Percentiles rank a stretch among this genome's conserved stretches.
These are phyloP conservation scores for Amphirosellinia nigrospora DNA, from an alignment of 495 filamentous ascomycete genomes.

Conservation along the genomic window DNA sequence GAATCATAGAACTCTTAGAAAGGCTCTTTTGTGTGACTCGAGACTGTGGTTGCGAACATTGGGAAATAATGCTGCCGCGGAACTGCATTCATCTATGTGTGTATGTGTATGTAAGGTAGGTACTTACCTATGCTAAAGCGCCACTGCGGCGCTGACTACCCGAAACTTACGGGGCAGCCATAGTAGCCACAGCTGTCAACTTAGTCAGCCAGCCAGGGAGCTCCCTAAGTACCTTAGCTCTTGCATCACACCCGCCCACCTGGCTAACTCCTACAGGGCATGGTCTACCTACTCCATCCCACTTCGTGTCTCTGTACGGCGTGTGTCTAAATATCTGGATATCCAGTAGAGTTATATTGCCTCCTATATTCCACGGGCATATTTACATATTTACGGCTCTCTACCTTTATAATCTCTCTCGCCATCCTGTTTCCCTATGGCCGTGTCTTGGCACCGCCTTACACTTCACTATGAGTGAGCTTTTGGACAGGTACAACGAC, in stretches of 20 bases:
- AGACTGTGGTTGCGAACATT: background rate
- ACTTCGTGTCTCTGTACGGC: constrained; percentile 4
- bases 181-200: background rate
- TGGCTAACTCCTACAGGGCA: too few relatives aligned
- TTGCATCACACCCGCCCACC: too few relatives aligned
- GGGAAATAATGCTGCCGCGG: too few relatives aligned
- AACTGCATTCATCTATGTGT: too few relatives aligned
- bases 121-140: background rate
- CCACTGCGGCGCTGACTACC: background rate
- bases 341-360: background rate
- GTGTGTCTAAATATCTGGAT: background rate
- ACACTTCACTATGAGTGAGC: constrained; percentile 27
- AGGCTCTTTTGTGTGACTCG: background rate
- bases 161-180: background rate
- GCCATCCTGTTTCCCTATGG: background rate
- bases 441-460: constrained; percentile 6
- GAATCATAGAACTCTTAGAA: background rate
- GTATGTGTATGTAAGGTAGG: too few relatives aligned
- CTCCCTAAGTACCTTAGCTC: background rate
- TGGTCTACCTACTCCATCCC: constrained; percentile 13
- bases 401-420: background rate
- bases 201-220: too few relatives aligned
- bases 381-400: background rate
- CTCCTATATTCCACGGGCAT: too few relatives aligned
- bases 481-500: constrained; percentile 20